Evolutionary conservation across 805 yeast genomes (phyloP), one percentile per base, ranked within the genome.

Genomic region (Pichia manshurica): DNA sequence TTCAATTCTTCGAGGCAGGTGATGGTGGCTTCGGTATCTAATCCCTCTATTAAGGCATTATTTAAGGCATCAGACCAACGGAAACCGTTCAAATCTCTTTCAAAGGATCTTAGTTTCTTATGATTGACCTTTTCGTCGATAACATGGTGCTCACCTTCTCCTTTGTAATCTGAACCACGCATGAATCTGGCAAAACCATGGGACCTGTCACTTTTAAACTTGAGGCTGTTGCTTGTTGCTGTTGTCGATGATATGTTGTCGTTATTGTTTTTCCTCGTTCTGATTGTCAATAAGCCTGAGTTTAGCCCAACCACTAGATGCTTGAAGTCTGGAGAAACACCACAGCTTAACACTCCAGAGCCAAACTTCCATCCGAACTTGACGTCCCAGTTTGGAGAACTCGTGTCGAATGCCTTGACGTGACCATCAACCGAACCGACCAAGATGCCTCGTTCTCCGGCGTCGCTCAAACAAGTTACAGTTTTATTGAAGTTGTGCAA

Each of bases 341-440:
- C 98, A 62, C 96, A 82, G 57, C 87, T 74, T 56, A 93, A 71
- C 0, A 93, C 96, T 35, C 96, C 95, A 21, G 91, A 88, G 32
- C 96, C 96, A 61, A 86, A 91, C 67, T 90, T 91, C 97, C 98
- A 91, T 42, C 97, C 97, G 63, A 89, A 91, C 63, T 84, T 87
- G 51, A 91, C 96, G 51, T 84, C 85, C 87, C 91, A 90, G 56
- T 78, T 76, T 36, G 77, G 61, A 20, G 83, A 76, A 23, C 77
- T 68, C 34, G 87, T 78, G 65, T 90, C 97, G 63, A 91, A 87
- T 39, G 90, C 90, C 66, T 93, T 93, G 50, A 93, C 96, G 66
- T 93, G 99, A 19, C 99, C 99, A 67, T 93, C 99, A 49, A 93
- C 72, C 0, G 97, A 89, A 16, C 98, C 97, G 2, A 96, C 97